Evolutionary conservation across 441 rosid genomes (phyloP).

Genomic region (Viola pubescens): DNA sequence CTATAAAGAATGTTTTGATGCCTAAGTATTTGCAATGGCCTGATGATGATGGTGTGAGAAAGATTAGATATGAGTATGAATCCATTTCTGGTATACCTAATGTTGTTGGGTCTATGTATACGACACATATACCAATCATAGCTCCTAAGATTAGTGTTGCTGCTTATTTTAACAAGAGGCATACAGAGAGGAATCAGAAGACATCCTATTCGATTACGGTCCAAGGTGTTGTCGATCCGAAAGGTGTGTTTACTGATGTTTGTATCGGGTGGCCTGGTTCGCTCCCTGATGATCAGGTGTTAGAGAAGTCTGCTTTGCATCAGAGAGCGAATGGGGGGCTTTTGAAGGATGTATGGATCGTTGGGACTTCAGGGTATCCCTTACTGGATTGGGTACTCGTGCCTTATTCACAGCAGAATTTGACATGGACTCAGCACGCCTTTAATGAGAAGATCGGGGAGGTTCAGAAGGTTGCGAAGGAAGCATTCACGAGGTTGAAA

Average conservation of each 20-base stretch:
- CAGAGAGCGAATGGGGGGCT: constrained; percentile 56
- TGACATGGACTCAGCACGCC: constrained; percentile 79
- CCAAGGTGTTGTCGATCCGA: constrained; percentile 72
- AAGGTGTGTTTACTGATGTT: constrained; percentile 64
- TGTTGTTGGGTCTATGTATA: constrained; percentile 73
- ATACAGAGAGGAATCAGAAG: constrained; percentile 78
- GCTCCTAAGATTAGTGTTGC: constrained; percentile 71
- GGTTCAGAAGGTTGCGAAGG: constrained; percentile 37
- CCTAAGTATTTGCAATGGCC: constrained; percentile 70
- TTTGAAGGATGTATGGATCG: constrained; percentile 58
- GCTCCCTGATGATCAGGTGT: constrained; percentile 58
- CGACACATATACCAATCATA: constrained; percentile 74
- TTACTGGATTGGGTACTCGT: constrained; percentile 68
- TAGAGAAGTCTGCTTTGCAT: constrained; percentile 60
- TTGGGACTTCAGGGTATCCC: constrained; percentile 60
- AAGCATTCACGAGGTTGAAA: constrained; percentile 58
- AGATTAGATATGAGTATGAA: constrained; percentile 41
- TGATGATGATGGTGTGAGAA: constrained; percentile 30
- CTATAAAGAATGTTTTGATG: constrained; percentile 64
- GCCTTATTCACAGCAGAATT: constrained; percentile 59
- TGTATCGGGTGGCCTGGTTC: constrained; percentile 94
- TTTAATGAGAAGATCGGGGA: constrained; percentile 57
- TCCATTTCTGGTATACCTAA: constrained; percentile 50
- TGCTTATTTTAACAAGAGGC: constrained; percentile 64
- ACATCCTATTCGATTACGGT: constrained; percentile 71